Conservation (phyloP, 2,329 filamentous ascomycete genomes). For the Sporothrix phasma region DNA sequence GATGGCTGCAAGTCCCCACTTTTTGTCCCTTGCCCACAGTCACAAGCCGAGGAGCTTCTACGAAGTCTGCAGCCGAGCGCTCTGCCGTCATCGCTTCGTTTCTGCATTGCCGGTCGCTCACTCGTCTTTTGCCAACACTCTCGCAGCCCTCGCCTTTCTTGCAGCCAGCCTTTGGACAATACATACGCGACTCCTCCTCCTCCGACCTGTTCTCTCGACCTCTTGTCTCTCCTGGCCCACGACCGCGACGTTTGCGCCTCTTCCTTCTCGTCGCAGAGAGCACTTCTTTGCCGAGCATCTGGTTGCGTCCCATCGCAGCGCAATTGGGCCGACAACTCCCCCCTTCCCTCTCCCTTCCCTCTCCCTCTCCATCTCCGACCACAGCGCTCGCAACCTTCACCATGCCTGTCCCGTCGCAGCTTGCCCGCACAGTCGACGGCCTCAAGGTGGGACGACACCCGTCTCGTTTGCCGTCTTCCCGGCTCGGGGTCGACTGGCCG, state of each 20-base stretch:
- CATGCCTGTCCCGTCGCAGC: slow-evolving; percentile 4
- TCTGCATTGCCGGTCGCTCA: neutral
- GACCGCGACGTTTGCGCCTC: neutral
- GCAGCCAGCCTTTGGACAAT: no score
- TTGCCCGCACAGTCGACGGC: neutral
- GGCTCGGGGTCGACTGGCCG: neutral
- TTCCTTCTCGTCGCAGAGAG: neutral
- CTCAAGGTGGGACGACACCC: neutral
- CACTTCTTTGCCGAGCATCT: slow-evolving; percentile 1
- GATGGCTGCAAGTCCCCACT: neutral
- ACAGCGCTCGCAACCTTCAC: neutral
- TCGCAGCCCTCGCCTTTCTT: neutral
- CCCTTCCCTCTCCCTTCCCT: neutral
- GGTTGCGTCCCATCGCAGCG: neutral
- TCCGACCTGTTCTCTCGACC: no score
- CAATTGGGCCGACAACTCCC: neutral
- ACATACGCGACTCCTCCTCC: no score
- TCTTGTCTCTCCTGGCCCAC: neutral
- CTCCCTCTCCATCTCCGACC: neutral
- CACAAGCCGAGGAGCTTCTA: slow-evolving; percentile 16
- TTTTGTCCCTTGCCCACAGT: neutral
- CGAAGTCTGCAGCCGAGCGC: slow-evolving; percentile 2
- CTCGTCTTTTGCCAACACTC: neutral
- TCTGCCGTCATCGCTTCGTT: slow-evolving; percentile 12
- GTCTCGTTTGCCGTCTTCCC: neutral